Base-by-base conservation (phyloP, 495 filamentous ascomycete genomes). In the Mytilinidion resinicola region DNA sequence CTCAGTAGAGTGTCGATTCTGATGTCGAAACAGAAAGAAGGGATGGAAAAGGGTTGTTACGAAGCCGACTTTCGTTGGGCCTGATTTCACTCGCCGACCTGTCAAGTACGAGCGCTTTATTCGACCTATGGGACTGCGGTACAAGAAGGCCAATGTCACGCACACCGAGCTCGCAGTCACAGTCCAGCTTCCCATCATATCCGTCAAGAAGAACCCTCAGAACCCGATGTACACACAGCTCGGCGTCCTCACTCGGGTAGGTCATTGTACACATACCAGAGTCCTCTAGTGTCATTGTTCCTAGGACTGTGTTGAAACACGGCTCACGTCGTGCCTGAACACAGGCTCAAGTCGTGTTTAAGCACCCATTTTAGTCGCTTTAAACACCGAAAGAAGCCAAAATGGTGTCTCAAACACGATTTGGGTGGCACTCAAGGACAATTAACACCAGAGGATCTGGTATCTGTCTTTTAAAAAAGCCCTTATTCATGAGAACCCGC, bases 201-300 rank as follows among this genome's bases (percentile, higher is more conserved):
- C 80, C 43, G 93, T 99, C 63, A 97, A 97, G 80, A 97, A 99
- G 85, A 98, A 96, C 76, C 93, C 93, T 10, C 89, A 93, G 76
- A 91, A 88, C 69, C 90, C 90, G 1, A 82, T 96, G 71, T 97
- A 90, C 72, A 97, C 95, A 4, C 92, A 96, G 65, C 78, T 97
- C 15, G 93, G 93, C 57, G 93, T 97, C 7, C 69, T 98, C 63
- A 95, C 90, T 33, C 93, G 91, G 76, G 93, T 93, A 51, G n/a
- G n/a, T n/a, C n/a, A 96, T 93, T 9, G 88, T 96, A 57, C 82
- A 96, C 63, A 14, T 34, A 34, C 17, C n/a, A n/a, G n/a, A n/a
- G n/a, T n/a, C n/a, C n/a, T n/a, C n/a, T n/a, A n/a, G n/a, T n/a
- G n/a, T n/a, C n/a, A n/a, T n/a, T n/a, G n/a, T n/a, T n/a, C n/a